A percentile compares a stretch with the other conserved stretches of the same genome.
Evolutionary conservation across 2,329 filamentous ascomycete species (phyloP).

Genomic region (Cordyceps tenuipes): DNA sequence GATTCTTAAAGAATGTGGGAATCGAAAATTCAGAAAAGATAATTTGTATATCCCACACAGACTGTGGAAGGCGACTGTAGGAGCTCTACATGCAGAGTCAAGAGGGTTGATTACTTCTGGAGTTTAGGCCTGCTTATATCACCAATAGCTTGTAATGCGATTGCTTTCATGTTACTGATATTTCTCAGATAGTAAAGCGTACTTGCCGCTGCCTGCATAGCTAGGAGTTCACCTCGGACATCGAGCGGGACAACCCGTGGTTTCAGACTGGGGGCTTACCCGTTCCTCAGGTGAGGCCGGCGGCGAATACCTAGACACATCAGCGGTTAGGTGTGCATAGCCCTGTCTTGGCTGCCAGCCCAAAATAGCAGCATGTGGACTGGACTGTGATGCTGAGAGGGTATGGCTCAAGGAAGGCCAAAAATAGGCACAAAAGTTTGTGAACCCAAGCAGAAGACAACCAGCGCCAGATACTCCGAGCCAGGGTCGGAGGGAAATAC

Average conservation of each 20-base stretch:
- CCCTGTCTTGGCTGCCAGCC: neutral
- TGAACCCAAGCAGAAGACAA: neutral
- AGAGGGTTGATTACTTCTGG: conserved; percentile 1
- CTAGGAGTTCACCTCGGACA: no score
- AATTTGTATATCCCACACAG: neutral
- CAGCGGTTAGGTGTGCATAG: neutral
- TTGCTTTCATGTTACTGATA: neutral
- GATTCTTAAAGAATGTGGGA: neutral
- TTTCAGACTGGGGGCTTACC: no score
- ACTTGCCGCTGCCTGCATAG: no score
- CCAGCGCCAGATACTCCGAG: no score
- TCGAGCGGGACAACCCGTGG: no score
- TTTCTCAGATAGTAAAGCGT: neutral
- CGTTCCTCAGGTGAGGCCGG: neutral
- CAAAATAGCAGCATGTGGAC: conserved; percentile 3
- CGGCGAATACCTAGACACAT: neutral
- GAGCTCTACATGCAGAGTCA: neutral
- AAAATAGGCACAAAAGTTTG: neutral
- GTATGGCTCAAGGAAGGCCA: neutral
- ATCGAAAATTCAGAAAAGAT: neutral
- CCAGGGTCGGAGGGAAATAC: no score
- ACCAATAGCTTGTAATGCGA: conserved; percentile 6
- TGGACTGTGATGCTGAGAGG: neutral
- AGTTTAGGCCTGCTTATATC: conserved; percentile 6
- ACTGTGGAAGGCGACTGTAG: neutral